Evolutionary conservation across 345 rosid genomes (phyloP).

Genomic region (Turritis glabra): DNA sequence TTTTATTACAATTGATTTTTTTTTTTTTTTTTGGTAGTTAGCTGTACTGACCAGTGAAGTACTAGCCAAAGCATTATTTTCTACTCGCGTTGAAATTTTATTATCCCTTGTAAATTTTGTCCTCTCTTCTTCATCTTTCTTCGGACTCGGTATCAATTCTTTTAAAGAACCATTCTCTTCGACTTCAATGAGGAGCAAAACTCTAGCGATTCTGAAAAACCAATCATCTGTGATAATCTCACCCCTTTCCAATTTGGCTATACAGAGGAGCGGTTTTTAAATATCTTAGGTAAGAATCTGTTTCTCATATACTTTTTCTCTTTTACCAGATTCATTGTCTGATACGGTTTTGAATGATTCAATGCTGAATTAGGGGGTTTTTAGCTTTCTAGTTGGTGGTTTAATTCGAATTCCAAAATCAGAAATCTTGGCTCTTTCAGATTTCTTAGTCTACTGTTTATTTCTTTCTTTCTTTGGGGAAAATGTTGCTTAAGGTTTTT

Average conservation of each 20-base stretch:
- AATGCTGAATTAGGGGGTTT: constrained; percentile 12
- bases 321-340: constrained; percentile 14
- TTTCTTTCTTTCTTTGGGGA: not conserved
- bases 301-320: not conserved
- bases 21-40: not conserved
- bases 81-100: constrained; percentile 11
- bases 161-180: constrained; percentile 20
- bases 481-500: constrained; percentile 35
- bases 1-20: not conserved
- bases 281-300: constrained; percentile 14
- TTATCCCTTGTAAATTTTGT: not conserved
- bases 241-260: not conserved
- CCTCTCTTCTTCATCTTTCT: not conserved
- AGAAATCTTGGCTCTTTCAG: constrained; percentile 1
- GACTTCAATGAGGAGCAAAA: not conserved
- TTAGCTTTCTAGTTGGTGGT: not conserved
- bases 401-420: not conserved
- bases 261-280: not conserved
- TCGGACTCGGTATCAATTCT: constrained; percentile 12
- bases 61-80: constrained; percentile 23
- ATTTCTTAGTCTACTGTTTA: not conserved
- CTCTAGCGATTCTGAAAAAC: not conserved
- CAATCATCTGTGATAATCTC: not conserved
- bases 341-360: constrained; percentile 1
- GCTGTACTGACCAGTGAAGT: constrained; percentile 20